Evolutionary conservation across 163 green algal genomes (phyloP).

Genomic region (Prototheca cutis): DNA sequence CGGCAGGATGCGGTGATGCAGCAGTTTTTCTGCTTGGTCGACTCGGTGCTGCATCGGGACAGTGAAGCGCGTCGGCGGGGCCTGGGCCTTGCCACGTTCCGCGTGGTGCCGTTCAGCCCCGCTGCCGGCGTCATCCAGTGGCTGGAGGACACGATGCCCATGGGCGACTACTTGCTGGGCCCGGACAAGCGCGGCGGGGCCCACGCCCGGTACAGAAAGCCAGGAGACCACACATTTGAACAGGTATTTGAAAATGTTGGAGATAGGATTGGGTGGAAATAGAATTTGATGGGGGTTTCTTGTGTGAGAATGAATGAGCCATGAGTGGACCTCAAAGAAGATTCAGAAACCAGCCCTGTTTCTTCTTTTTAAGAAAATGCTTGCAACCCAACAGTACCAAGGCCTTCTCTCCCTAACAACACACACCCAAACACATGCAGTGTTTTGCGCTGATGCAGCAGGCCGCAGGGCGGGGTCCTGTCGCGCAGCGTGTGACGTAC

Average conservation of each 20-base stretch:
- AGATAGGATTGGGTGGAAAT: no score
- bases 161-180: constrained; percentile 73
- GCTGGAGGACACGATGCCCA: constrained; percentile 74
- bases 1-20: constrained; percentile 95
- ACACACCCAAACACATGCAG: no score
- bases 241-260: background rate
- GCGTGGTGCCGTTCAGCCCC: constrained; percentile 61
- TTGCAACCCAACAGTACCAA: no score
- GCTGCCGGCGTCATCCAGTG: constrained; percentile 78
- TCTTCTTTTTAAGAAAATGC: no score
- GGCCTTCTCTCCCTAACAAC: no score
- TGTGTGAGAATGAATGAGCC: no score
- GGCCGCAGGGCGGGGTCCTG: background rate
- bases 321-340: no score
- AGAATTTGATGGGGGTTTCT: no score
- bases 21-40: constrained; percentile 88
- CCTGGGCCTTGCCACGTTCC: constrained; percentile 66
- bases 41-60: constrained; percentile 52
- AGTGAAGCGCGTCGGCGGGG: constrained; percentile 29
- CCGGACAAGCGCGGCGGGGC: constrained; percentile 31
- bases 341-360: no score
- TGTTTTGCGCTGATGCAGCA: no score
- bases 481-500: constrained; percentile 11
- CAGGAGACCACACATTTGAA: background rate
- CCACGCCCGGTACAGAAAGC: constrained; percentile 37